phyloP scores from a whole-genome alignment of 2,329 filamentous ascomycete genomes.

The Neodidymelliopsis sp. region DNA sequence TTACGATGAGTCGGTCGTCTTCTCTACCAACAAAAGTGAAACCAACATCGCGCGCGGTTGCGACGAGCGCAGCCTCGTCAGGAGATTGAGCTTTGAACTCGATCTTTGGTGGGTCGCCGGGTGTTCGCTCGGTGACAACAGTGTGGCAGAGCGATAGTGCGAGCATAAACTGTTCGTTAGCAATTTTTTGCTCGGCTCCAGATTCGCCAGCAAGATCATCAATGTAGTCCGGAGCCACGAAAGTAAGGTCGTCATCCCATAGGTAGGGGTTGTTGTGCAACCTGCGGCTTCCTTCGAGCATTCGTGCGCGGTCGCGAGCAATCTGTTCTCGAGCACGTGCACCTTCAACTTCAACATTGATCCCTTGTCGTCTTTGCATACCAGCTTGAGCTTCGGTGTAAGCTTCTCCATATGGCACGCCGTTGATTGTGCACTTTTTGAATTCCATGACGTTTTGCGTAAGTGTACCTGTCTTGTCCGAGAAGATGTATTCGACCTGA shows the following conservation, averaged over 20 bases:
- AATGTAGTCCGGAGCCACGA: conserved; percentile 89
- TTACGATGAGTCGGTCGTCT: conserved; percentile 81
- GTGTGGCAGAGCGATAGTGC: conserved; percentile 95
- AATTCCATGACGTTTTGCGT: conserved; percentile 98
- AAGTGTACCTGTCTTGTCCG: conserved; percentile 88
- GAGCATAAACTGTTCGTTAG: conserved; percentile 92
- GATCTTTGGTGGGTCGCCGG: conserved; percentile 89
- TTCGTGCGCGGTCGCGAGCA: conserved; percentile 74
- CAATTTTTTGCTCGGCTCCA: conserved; percentile 76
- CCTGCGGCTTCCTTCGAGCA: conserved; percentile 75
- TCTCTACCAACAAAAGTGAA: conserved; percentile 88
- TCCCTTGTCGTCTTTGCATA: conserved; percentile 89
- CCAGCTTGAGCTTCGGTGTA: conserved; percentile 97
- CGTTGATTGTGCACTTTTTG: conserved; percentile 97
- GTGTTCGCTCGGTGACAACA: conserved; percentile 87
- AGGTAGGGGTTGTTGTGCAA: conserved; percentile 91
- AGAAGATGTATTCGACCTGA: conserved; percentile 99
- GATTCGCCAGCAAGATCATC: conserved; percentile 80
- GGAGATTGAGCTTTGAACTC: conserved; percentile 97
- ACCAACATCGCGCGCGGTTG: conserved; percentile 92
- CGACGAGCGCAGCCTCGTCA: conserved; percentile 92
- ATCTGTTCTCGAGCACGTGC: conserved; percentile 79
- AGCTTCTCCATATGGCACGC: conserved; percentile 94
- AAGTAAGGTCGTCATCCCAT: conserved; percentile 87
- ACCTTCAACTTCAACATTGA: conserved; percentile 83